Evolutionary conservation across 331 rosid genomes (phyloP).

Genomic region (Saraca asoca): DNA sequence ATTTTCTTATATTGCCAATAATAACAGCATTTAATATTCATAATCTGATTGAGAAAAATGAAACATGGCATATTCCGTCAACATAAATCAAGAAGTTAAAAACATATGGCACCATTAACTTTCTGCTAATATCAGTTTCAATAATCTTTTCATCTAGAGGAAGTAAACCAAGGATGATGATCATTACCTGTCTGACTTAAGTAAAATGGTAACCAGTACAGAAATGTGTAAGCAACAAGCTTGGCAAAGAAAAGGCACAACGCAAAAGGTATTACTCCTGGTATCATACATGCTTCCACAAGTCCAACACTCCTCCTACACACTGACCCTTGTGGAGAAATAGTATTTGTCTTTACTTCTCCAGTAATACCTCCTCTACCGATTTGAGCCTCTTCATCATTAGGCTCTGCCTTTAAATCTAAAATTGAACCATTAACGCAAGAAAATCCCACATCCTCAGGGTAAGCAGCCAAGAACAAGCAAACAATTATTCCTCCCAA

Average conservation of each 20-base stretch:
- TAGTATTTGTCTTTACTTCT: conserved; percentile 17
- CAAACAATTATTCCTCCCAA: conserved; percentile 63
- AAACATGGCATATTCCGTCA: conserved; percentile 4
- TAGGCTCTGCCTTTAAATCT: conserved; percentile 15
- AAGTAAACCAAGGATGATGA: conserved; percentile 11
- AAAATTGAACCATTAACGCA: conserved; percentile 34
- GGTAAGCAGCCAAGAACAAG: conserved; percentile 69
- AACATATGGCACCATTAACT: background rate
- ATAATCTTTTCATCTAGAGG: background rate
- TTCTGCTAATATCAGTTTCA: background rate
- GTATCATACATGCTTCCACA: conserved; percentile 66
- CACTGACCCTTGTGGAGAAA: conserved; percentile 32
- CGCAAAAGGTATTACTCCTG: conserved; percentile 79
- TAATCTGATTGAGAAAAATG: background rate
- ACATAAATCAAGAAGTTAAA: background rate
- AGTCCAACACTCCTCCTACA: conserved; percentile 59
- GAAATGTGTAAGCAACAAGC: conserved; percentile 85
- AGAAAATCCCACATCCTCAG: conserved; percentile 61
- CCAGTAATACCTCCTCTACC: conserved; percentile 3
- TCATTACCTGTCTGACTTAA: conserved; percentile 69
- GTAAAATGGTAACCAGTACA: conserved; percentile 84
- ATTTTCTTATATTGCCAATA: background rate
- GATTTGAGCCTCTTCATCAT: conserved; percentile 48
- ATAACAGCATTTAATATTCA: background rate
- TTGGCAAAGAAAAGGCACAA: conserved; percentile 82